Evolutionary conservation across 805 yeast genomes (phyloP).

Genomic region (Wickerhamomyces mucosus): DNA sequence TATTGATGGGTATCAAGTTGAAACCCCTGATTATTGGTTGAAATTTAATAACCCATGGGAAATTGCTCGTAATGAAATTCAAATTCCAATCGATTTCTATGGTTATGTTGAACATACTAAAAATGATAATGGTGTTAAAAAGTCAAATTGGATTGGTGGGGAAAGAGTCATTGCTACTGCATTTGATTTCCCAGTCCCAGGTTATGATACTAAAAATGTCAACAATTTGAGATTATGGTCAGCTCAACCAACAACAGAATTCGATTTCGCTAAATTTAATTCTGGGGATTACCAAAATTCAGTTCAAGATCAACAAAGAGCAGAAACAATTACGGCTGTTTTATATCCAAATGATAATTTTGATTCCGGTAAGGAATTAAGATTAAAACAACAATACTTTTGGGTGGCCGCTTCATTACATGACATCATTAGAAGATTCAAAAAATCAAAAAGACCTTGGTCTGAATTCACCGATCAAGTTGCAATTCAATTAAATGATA

Average conservation of each 20-base stretch:
- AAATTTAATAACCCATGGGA: slow-evolving; percentile 91
- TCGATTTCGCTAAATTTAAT: slow-evolving; percentile 85
- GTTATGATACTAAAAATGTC: slow-evolving; percentile 72
- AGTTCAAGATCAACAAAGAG: slow-evolving; percentile 75
- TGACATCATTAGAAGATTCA: slow-evolving; percentile 84
- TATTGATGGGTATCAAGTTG: slow-evolving; percentile 88
- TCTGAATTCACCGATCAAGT: slow-evolving; percentile 72
- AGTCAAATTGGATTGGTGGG: slow-evolving; percentile 77
- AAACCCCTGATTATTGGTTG: slow-evolving; percentile 91
- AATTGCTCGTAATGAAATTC: slow-evolving; percentile 76
- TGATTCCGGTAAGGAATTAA: slow-evolving; percentile 80
- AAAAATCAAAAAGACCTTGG: slow-evolving; percentile 73
- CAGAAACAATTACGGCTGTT: slow-evolving; percentile 88
- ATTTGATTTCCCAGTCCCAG: slow-evolving; percentile 88
- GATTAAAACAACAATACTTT: slow-evolving; percentile 91
- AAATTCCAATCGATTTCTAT: slow-evolving; percentile 83
- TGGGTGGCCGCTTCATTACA: slow-evolving; percentile 94
- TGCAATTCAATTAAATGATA: slow-evolving; percentile 90
- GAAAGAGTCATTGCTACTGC: slow-evolving; percentile 87
- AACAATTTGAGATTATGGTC: slow-evolving; percentile 89
- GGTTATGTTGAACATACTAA: slow-evolving; percentile 47
- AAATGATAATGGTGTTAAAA: slow-evolving; percentile 41
- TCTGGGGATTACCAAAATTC: slow-evolving; percentile 85
- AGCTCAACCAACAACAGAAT: slow-evolving; percentile 82
- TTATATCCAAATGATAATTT: slow-evolving; percentile 92